Evolutionary conservation across 1,284 basidiomycete genomes (phyloP).

Genomic region (Austroboletus novae-zelandiae): DNA sequence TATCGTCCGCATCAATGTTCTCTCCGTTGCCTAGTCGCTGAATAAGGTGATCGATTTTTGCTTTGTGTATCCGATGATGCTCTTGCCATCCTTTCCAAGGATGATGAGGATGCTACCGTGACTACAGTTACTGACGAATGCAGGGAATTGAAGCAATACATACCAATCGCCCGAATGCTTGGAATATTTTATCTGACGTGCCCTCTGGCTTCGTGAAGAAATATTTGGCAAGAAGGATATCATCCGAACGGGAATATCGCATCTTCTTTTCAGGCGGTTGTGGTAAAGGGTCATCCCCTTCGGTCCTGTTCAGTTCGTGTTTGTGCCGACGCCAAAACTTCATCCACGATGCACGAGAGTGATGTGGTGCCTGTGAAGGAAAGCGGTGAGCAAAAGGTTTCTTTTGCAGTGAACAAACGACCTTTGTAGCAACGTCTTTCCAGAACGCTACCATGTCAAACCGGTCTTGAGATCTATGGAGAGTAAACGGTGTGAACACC

Average conservation of each 20-base stretch:
- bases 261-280: constrained; percentile 78
- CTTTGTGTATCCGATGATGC: constrained; percentile 80
- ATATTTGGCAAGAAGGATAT: constrained; percentile 70
- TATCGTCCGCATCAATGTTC: constrained; percentile 42
- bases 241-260: constrained; percentile 74
- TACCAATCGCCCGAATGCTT: constrained; percentile 67
- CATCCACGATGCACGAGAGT: constrained; percentile 87
- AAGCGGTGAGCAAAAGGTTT: not conserved
- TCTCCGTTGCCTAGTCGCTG: constrained; percentile 57
- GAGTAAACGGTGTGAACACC: constrained; percentile 8
- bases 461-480: constrained; percentile 55
- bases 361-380: constrained; percentile 66
- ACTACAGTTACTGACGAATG: not conserved
- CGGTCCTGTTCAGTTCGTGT: constrained; percentile 67
- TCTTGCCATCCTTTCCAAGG: constrained; percentile 91
- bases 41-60: constrained; percentile 77
- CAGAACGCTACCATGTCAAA: constrained; percentile 81
- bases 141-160: constrained; percentile 20
- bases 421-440: constrained; percentile 78
- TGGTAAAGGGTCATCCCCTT: constrained; percentile 65
- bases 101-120: constrained; percentile 69
- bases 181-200: constrained; percentile 78
- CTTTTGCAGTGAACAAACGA: constrained; percentile 21
- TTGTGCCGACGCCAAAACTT: constrained; percentile 83
- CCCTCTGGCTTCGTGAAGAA: constrained; percentile 69